These are phyloP conservation scores for Magnaporthales sp. DNA, from an alignment of 2,329 filamentous ascomycete genomes.

Conservation along the genomic window DNA sequence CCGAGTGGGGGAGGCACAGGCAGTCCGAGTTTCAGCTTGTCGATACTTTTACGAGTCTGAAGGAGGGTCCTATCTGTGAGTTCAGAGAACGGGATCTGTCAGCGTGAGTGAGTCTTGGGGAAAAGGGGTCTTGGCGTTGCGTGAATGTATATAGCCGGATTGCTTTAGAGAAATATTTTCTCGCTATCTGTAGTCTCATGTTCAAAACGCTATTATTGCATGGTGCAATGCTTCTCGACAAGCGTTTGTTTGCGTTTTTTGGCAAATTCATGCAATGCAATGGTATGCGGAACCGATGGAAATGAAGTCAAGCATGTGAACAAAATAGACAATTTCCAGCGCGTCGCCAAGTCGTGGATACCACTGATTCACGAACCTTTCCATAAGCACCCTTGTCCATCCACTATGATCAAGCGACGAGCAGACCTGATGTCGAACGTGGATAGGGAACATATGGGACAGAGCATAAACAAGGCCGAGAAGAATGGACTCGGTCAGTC, in stretches of 20 bases:
- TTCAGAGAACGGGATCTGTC: conserved; percentile 30
- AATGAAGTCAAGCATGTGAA: not conserved
- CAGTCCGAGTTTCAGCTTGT: conserved; percentile 57
- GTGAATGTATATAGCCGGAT: not conserved
- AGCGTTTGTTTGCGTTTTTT: not conserved
- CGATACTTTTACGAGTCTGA: conserved; percentile 66
- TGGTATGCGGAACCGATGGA: not conserved
- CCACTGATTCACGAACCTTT: not conserved
- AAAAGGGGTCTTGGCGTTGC: not conserved
- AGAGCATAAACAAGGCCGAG: not conserved
- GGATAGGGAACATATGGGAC: not conserved
- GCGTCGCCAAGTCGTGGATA: not conserved
- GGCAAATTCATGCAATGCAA: not conserved
- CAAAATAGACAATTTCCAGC: not conserved
- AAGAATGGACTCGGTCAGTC: no score
- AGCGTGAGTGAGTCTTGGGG: conserved; percentile 6
- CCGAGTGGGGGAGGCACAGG: conserved; percentile 47
- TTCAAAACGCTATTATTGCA: no score
- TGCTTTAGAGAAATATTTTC: not conserved
- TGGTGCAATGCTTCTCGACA: not conserved
- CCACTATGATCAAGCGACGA: not conserved
- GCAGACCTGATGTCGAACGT: not conserved
- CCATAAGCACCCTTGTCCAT: not conserved
- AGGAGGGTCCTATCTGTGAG: conserved; percentile 62
- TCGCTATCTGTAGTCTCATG: no score